Conservation (phyloP, 2,329 filamentous ascomycete genomes). For the Bipolaris zeicola region DNA sequence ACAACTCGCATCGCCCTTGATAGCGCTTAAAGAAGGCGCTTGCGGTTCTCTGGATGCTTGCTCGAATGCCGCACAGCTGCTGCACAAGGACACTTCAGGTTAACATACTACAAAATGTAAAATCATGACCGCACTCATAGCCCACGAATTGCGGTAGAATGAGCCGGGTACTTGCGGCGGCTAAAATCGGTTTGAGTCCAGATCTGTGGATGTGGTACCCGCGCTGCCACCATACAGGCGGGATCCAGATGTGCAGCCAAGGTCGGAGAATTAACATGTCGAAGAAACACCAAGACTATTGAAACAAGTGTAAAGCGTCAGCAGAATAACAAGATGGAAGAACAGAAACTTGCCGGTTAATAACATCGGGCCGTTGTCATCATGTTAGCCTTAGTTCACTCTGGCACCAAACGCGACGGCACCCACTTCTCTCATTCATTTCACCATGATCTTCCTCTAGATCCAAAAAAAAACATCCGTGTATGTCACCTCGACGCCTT, state of each 20-base stretch:
- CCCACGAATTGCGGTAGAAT: not conserved
- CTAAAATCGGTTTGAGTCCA: slow-evolving; percentile 10
- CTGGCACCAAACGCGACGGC: not conserved
- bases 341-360: not conserved
- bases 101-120: not conserved
- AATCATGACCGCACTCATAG: not conserved
- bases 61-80: not conserved
- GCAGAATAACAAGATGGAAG: slow-evolving; percentile 36
- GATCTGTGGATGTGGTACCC: slow-evolving; percentile 8
- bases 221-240: slow-evolving; percentile 1
- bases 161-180: slow-evolving; percentile 3
- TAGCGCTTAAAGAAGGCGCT: not conserved
- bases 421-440: not conserved
- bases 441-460: not conserved
- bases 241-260: not conserved
- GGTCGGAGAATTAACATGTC: not conserved
- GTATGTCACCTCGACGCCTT: not conserved
- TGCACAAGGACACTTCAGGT: not conserved
- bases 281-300: not conserved
- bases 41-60: not conserved
- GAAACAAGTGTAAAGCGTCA: not conserved
- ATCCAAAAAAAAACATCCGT: no score
- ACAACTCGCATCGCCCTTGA: not conserved
- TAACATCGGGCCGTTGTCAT: not conserved
- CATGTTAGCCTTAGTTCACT: not conserved